These are phyloP conservation scores for Metrosideros polymorpha DNA, from an alignment of 441 rosid species.

Conservation along the genomic window DNA sequence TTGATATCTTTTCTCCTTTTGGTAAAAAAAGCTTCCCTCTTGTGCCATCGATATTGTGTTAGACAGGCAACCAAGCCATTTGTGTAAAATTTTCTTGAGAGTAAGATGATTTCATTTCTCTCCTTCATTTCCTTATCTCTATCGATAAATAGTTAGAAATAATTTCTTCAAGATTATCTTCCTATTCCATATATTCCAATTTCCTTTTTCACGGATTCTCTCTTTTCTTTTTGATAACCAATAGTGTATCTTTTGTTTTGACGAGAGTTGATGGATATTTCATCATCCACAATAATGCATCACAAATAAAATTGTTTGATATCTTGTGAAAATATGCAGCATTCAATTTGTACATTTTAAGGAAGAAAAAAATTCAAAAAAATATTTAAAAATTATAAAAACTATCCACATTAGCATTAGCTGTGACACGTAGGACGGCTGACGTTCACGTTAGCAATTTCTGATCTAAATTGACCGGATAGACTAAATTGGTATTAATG, in stretches of 20 bases:
- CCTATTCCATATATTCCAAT: background rate
- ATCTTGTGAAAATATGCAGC: background rate
- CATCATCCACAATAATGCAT: background rate
- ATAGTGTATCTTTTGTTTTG: background rate
- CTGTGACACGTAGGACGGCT: no score
- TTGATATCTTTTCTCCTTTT: background rate
- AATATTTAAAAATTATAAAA: no score
- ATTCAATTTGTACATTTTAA: background rate
- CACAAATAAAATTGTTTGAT: background rate
- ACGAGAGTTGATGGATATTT: background rate
- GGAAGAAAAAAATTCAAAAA: no score
- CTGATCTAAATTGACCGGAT: no score
- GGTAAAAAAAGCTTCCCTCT: background rate
- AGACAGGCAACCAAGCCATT: background rate
- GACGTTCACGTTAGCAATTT: no score
- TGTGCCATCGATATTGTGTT: background rate
- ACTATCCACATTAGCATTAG: no score
- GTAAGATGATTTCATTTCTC: background rate
- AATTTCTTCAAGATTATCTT: background rate
- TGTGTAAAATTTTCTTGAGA: background rate
- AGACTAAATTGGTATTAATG: no score
- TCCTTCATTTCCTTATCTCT: background rate
- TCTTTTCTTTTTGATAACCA: background rate
- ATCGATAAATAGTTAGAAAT: background rate
- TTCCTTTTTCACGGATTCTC: background rate